Evolutionary conservation across 139 green algal species (phyloP), one percentile per base, ranked within the genome.

Genomic region (Asterochloris erici): DNA sequence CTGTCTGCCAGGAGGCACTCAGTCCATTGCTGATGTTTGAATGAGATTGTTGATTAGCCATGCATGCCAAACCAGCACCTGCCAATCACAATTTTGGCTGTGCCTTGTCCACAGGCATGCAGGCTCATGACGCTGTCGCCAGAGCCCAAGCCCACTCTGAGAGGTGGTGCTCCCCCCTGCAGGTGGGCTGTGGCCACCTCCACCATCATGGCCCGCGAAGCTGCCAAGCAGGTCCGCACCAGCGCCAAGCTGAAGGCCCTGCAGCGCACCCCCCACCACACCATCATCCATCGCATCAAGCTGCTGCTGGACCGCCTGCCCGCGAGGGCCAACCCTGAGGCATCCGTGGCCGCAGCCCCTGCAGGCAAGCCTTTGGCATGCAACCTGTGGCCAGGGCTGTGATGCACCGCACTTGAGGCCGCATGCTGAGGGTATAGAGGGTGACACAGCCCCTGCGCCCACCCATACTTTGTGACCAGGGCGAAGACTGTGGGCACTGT

Each of bases 211-310:
- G 69, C 80, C 11, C 69, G 79, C 28, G 80, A 79, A 47, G 80
- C 74, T 24, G 80, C 80, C 14, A 54, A 60, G 23, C 69, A 77
- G 17, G 74, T 84, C 2, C 69, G 54, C 24, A 73, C 62, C 68
- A 79, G 68, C 71, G 70, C 47, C 62, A 74, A 74, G 74, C 60
- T 84, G 38, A 77, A 77, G 21, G 70, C 80, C 12, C 62, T 84
- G 60, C 80, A 84, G 80, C 80, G 80, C 60, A 84, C 71, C 11
- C 80, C 80, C 24, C 71, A 79, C 24, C 80, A 84, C 60, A 79
- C 79, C 54, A 77, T 84, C 68, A 79, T 84, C 68, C 38, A 54
- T 60, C 71, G 80, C 23, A 68, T 84, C 69, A 69, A 60, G 12
- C 47, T 29, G 47, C 71, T 84, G 12, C n/a, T 84, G 61, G 60